Evolutionary conservation across 2,329 filamentous ascomycete species (phyloP).

Genomic region (Fusarium hostae): DNA sequence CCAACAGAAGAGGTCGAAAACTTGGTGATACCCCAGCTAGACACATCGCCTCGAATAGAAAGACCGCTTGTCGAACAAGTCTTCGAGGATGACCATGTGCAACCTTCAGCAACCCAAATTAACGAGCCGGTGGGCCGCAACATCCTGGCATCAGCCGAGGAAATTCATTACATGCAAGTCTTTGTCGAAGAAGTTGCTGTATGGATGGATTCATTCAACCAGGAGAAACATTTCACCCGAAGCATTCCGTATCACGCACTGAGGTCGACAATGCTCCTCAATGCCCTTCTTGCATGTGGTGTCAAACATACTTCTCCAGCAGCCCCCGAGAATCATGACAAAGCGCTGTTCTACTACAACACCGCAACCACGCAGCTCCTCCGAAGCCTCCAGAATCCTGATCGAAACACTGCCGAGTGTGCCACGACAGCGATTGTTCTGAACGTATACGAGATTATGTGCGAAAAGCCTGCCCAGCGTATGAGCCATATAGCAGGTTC

Average conservation of each 20-base stretch:
- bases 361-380: constrained; percentile 83
- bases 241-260: constrained; percentile 86
- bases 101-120: neutral
- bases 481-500: constrained; percentile 92
- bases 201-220: constrained; percentile 95
- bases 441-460: constrained; percentile 95
- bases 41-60: constrained; percentile 39
- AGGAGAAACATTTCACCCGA: constrained; percentile 85
- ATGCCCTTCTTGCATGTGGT: constrained; percentile 89
- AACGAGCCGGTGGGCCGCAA: constrained; percentile 55
- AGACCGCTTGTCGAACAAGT: neutral
- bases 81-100: constrained; percentile 8
- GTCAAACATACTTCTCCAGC: constrained; percentile 81
- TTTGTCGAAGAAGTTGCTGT: constrained; percentile 90
- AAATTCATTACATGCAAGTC: constrained; percentile 89
- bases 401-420: constrained; percentile 84
- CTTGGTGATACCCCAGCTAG: constrained; percentile 50
- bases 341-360: constrained; percentile 85
- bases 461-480: constrained; percentile 78
- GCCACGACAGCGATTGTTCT: constrained; percentile 88
- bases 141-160: constrained; percentile 78
- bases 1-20: constrained; percentile 54
- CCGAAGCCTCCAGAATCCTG: constrained; percentile 81
- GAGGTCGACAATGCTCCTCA: constrained; percentile 86
- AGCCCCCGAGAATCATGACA: constrained; percentile 78